These are phyloP conservation scores for Populus hybrid DNA, from an alignment of 441 rosid species.

Conservation along the genomic window DNA sequence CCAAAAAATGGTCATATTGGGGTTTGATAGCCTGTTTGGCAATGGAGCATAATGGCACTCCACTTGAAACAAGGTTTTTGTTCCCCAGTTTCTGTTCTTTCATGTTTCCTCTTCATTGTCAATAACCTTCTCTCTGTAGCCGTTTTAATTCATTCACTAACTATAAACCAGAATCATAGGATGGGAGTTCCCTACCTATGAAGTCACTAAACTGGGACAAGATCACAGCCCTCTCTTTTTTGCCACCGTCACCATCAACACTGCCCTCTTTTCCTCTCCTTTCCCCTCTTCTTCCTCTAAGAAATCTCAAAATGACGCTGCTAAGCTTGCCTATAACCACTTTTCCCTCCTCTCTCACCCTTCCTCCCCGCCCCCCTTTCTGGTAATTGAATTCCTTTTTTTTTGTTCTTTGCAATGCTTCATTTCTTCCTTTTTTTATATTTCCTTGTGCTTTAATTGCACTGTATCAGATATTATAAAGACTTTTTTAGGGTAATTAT, in stretches of 20 bases:
- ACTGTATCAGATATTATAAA: no score
- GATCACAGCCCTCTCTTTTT: conserved; percentile 26
- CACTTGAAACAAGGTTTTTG: not conserved
- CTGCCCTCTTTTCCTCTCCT: conserved; percentile 25
- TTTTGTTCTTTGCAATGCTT: no score
- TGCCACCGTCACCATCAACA: conserved; percentile 37
- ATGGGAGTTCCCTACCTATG: conserved; percentile 42
- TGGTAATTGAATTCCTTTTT: no score
- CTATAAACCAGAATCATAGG: not conserved
- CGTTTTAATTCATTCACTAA: not conserved
- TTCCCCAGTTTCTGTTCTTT: not conserved
- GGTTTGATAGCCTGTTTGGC: not conserved
- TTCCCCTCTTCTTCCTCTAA: conserved; percentile 31
- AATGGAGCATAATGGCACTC: not conserved
- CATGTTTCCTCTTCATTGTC: not conserved
- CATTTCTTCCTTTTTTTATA: not conserved
- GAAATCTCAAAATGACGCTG: conserved; percentile 54
- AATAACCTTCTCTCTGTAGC: not conserved
- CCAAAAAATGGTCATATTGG: not conserved
- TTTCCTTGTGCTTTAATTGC: no score
- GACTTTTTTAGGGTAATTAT: not conserved
- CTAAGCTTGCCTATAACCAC: conserved; percentile 36
- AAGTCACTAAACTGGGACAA: conserved; percentile 27
- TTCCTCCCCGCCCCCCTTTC: no score
- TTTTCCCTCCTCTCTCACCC: conserved; percentile 14